Evolutionary conservation across 225 moss, liverwort and hornwort genomes (phyloP).

Genomic region (Ulota crispa): DNA sequence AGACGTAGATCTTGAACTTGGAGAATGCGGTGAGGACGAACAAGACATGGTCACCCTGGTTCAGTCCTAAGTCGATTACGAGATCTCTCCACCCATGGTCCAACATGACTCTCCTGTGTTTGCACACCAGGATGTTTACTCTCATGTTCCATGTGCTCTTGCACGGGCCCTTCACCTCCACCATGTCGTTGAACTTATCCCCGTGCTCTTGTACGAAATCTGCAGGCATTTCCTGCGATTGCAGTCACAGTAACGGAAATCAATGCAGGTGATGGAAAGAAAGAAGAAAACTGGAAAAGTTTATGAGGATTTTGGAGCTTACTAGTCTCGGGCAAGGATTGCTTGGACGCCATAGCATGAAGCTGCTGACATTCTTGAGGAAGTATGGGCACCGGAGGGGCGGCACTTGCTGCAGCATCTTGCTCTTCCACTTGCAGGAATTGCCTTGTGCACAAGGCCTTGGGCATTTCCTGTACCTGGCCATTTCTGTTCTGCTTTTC

Average conservation of each 20-base stretch:
- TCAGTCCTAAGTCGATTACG: slow-evolving; percentile 20
- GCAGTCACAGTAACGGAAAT: background rate
- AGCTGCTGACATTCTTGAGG: slow-evolving; percentile 42
- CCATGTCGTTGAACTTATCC: slow-evolving; percentile 42
- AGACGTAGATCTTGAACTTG: slow-evolving; percentile 44
- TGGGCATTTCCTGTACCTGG: slow-evolving; percentile 52
- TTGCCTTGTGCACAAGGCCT: slow-evolving; percentile 36
- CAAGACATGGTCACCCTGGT: slow-evolving; percentile 41
- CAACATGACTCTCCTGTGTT: slow-evolving; percentile 44
- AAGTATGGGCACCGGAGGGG: slow-evolving; percentile 42
- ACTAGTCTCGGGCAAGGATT: slow-evolving; percentile 45
- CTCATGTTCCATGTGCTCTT: slow-evolving; percentile 33
- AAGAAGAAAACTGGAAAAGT: background rate
- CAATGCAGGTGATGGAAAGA: background rate
- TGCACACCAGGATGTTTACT: slow-evolving; percentile 31
- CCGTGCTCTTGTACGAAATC: slow-evolving; percentile 44
- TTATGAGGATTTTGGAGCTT: background rate
- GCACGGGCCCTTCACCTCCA: slow-evolving; percentile 43
- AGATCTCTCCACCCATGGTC: slow-evolving; percentile 43
- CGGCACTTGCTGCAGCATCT: slow-evolving; percentile 56
- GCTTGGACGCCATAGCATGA: slow-evolving; percentile 42
- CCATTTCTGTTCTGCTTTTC: slow-evolving; percentile 30
- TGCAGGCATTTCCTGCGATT: slow-evolving; percentile 48
- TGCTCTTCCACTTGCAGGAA: slow-evolving; percentile 41
- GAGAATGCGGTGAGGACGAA: slow-evolving; percentile 51